Base-by-base conservation (phyloP, 2,329 filamentous ascomycete genomes). In the Fusarium citri region DNA sequence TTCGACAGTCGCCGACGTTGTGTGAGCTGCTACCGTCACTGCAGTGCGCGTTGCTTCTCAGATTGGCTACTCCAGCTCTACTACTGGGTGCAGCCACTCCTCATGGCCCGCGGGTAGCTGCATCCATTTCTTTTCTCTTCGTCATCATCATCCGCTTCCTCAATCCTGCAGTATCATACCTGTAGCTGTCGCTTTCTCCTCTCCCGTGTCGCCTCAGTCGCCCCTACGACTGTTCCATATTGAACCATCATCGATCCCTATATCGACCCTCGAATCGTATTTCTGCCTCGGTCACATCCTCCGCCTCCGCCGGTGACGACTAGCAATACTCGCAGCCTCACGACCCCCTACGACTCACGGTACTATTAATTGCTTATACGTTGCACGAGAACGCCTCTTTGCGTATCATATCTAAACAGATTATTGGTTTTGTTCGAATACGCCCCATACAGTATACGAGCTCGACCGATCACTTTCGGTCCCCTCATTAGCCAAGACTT, bases 401-500 rank as follows among this genome's bases (percentile, higher is more conserved):
- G 63, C 59, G 76, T 74, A 72, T 64, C 51, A 57, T 72, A 61
- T 68, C 34, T 34, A 68, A 37, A 60, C 46, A 68, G 58, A 63
- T 66, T 67, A 75, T 77, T 77, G 72, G 58, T 64, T 68, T 70
- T 63, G 37, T 50, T 57, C 60, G 56, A 68, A 30, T 57, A 64
- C 68, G 42, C 55, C 66, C 59, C 49, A 40, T 69, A 57, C 59
- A 74, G 72, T 75, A 79, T 79, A 79, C 78, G 78, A 79, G 76
- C 71, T 68, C 50, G 63, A 63, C 69, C 73, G 74, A 73, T 67
- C 69, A 73, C 69, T 74, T 59, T 62, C 71, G 60, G 69, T 69
- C 69, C 64, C 49, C 46, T 34, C 70, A 54, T 67, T 72, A 48
- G 47, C 47, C 53, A 66, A 69, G 69, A 53, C 65, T 64, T 71